phyloP scores from a whole-genome alignment of 305 asterid genomes.

The Striga hermonthica region DNA sequence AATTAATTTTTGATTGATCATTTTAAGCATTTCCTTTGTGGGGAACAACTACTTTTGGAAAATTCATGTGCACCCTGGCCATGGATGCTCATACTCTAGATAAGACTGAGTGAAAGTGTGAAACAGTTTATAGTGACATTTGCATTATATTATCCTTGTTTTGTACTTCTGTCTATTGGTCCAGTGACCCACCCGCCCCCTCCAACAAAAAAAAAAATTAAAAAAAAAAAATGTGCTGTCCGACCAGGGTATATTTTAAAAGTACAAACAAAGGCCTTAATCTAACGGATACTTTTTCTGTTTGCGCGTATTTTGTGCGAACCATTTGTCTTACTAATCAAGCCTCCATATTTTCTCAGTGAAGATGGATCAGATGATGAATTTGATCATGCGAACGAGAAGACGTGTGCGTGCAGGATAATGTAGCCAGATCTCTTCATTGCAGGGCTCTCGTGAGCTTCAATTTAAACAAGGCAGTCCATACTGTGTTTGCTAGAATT shows the following conservation, averaged over 20 bases:
- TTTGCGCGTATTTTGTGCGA: not conserved
- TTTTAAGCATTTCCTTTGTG: too few relatives aligned
- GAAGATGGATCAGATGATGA: conserved; percentile 76
- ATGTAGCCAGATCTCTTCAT: conserved; percentile 51
- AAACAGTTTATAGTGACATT: too few relatives aligned
- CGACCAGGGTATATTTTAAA: not conserved
- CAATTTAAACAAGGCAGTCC: conserved; percentile 19
- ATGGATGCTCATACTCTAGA: too few relatives aligned
- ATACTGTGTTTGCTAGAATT: conserved; percentile 23
- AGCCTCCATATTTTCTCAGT: conserved; percentile 45
- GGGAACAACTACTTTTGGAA: too few relatives aligned
- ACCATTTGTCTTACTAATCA: conserved; percentile 27
- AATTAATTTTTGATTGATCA: too few relatives aligned
- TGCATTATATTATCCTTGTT: too few relatives aligned
- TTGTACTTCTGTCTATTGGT: too few relatives aligned
- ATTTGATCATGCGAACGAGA: conserved; percentile 50
- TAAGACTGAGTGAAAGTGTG: too few relatives aligned
- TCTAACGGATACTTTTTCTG: not conserved
- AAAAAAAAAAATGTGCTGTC: too few relatives aligned
- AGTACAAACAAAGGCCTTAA: not conserved
- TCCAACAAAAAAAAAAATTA: too few relatives aligned
- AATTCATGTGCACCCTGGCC: too few relatives aligned
- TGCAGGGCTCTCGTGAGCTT: conserved; percentile 20
- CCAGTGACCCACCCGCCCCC: too few relatives aligned
- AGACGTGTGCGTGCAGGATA: conserved; percentile 74